Conservation (phyloP, 352 stramenopile species). For the Phytophthora idaei region DNA sequence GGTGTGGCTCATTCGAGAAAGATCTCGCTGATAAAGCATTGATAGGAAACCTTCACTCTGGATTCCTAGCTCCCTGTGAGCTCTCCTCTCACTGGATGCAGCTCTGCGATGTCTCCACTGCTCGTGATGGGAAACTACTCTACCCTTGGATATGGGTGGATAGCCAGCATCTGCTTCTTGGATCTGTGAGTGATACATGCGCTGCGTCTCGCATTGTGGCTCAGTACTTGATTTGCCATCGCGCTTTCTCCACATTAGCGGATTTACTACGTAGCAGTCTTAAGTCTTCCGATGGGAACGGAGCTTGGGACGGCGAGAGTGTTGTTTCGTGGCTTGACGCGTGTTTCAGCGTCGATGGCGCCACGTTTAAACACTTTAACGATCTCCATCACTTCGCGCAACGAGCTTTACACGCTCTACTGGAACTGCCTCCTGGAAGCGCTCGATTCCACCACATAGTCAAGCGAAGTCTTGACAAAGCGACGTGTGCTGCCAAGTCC, state of each 20-base stretch:
- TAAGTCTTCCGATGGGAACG: slow-evolving; percentile 6
- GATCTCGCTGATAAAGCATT: slow-evolving; percentile 39
- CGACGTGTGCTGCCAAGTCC: slow-evolving; percentile 10
- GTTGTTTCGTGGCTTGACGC: slow-evolving; percentile 59
- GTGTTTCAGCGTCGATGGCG: slow-evolving; percentile 53
- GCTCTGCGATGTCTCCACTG: slow-evolving; percentile 50
- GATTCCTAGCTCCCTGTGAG: slow-evolving; percentile 39
- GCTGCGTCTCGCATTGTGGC: slow-evolving; percentile 22
- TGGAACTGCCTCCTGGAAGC: slow-evolving; percentile 30
- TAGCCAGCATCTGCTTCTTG: slow-evolving; percentile 24
- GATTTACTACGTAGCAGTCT: slow-evolving; percentile 33
- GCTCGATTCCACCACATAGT: slow-evolving; percentile 25
- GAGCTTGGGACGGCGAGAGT: slow-evolving; percentile 24
- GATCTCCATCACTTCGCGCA: slow-evolving; percentile 53
- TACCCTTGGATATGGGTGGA: slow-evolving; percentile 64
- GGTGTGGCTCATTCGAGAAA: slow-evolving; percentile 49
- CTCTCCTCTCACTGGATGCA: slow-evolving; percentile 47
- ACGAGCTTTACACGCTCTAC: slow-evolving; percentile 33
- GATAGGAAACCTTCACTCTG: slow-evolving; percentile 24
- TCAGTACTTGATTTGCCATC: slow-evolving; percentile 37
- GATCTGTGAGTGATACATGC: slow-evolving; percentile 12
- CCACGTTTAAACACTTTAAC: slow-evolving; percentile 41
- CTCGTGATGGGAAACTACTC: slow-evolving; percentile 28
- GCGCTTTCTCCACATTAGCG: slow-evolving; percentile 34
- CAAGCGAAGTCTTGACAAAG: slow-evolving; percentile 35